Evolutionary conservation across 306 rosid species (phyloP).

Genomic region (Betula pendula): DNA sequence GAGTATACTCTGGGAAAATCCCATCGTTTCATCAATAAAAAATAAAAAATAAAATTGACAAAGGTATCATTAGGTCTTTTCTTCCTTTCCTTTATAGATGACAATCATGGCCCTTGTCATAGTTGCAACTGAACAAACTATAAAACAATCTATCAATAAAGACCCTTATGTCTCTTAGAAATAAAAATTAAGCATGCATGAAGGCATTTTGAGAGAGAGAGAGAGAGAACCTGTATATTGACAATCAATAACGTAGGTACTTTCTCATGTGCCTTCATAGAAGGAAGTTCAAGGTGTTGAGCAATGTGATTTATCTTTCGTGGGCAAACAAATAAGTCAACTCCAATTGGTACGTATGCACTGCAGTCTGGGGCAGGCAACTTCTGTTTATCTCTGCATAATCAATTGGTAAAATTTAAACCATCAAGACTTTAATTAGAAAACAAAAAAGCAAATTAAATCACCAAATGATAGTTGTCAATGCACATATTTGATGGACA

Average conservation of each 20-base stretch:
- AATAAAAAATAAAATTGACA: neutral
- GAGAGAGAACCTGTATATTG: constrained; percentile 71
- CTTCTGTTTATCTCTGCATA: constrained; percentile 73
- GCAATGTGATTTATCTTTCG: constrained; percentile 81
- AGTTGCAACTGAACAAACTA: neutral
- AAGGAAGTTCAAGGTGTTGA: constrained; percentile 83
- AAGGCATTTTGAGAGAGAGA: neutral
- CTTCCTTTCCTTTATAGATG: neutral
- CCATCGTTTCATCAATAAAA: neutral
- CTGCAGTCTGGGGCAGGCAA: constrained; percentile 56
- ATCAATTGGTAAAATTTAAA: constrained; percentile 17
- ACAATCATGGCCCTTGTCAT: constrained; percentile 9
- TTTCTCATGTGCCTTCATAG: constrained; percentile 43
- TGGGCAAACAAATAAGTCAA: constrained; percentile 67
- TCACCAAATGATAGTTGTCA: neutral
- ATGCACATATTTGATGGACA: constrained; percentile 5
- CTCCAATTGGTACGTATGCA: constrained; percentile 84
- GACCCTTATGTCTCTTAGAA: neutral
- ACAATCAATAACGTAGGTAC: constrained; percentile 79
- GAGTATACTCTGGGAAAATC: neutral
- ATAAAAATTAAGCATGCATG: neutral
- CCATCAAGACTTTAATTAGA: neutral
- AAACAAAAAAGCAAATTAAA: constrained; percentile 8
- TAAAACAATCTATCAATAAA: neutral
- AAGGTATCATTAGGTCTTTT: neutral